Evolutionary conservation across 1,284 basidiomycete species (phyloP).

Genomic region (Sphagnurus paluster): DNA sequence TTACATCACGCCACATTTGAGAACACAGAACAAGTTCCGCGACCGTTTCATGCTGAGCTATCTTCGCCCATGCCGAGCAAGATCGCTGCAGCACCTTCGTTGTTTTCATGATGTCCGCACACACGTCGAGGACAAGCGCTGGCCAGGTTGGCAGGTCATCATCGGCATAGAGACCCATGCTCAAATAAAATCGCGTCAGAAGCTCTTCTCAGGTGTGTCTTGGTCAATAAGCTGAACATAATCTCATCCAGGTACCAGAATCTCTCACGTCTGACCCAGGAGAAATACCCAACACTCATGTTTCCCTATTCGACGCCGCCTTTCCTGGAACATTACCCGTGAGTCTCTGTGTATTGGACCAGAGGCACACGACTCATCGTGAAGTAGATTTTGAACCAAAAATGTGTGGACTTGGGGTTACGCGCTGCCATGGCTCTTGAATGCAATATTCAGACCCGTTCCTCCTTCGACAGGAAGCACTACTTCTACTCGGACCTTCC

Average conservation of each 20-base stretch:
- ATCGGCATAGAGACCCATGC: slow-evolving; percentile 97
- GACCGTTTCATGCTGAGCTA: slow-evolving; percentile 20
- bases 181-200: slow-evolving; percentile 84
- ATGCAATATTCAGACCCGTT: slow-evolving; percentile 70
- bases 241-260: slow-evolving; percentile 35
- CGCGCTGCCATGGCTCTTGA: slow-evolving; percentile 83
- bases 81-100: slow-evolving; percentile 22
- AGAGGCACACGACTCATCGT: slow-evolving; percentile 5
- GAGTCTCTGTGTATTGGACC: slow-evolving; percentile 23
- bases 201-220: slow-evolving; percentile 84
- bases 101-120: slow-evolving; percentile 31
- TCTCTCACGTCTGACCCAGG: slow-evolving; percentile 52
- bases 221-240: background rate
- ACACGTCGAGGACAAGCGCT: slow-evolving; percentile 38
- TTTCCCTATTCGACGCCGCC: slow-evolving; percentile 87
- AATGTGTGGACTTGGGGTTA: slow-evolving; percentile 81
- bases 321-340: slow-evolving; percentile 94
- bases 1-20: slow-evolving; percentile 11
- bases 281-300: slow-evolving; percentile 69
- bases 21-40: background rate
- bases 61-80: slow-evolving; percentile 22
- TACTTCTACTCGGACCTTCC: slow-evolving; percentile 98
- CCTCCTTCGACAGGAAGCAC: slow-evolving; percentile 94
- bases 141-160: slow-evolving; percentile 79
- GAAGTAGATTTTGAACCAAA: slow-evolving; percentile 70